Conservation (phyloP, 1,284 basidiomycete species). For the Malassezia globosa region DNA sequence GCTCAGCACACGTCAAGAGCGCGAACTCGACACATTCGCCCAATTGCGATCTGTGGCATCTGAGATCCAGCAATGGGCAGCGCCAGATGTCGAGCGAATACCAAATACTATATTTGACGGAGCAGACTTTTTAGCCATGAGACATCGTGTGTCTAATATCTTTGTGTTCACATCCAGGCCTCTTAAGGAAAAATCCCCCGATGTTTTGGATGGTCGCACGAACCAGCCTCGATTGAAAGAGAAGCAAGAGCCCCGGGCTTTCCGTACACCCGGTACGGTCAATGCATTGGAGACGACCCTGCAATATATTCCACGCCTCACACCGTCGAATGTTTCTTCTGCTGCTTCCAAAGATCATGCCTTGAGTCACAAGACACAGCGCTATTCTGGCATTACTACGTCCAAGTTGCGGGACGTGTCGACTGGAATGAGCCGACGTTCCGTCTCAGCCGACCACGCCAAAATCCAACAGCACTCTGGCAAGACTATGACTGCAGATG, state of each 20-base stretch:
- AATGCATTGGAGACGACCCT: neutral
- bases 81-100: neutral
- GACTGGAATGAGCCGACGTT: neutral
- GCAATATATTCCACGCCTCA: neutral
- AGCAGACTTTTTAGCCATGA: constrained; percentile 7
- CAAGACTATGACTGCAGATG: too few relatives aligned
- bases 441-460: neutral
- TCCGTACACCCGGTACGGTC: neutral
- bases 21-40: too few relatives aligned
- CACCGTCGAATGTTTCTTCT: neutral
- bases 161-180: constrained; percentile 10
- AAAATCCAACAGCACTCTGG: too few relatives aligned
- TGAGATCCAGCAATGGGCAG: constrained; percentile 13
- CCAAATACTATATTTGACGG: neutral
- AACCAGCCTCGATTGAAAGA: neutral
- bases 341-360: neutral
- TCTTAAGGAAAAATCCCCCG: neutral
- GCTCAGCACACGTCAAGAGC: neutral
- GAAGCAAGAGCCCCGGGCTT: neutral
- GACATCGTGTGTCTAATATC: constrained; percentile 4
- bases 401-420: neutral
- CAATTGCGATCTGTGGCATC: constrained; percentile 11
- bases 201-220: neutral
- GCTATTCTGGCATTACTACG: neutral
- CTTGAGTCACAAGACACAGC: neutral